Evolutionary conservation across 345 rosid genomes (phyloP).

Genomic region (Isatis tinctoria): DNA sequence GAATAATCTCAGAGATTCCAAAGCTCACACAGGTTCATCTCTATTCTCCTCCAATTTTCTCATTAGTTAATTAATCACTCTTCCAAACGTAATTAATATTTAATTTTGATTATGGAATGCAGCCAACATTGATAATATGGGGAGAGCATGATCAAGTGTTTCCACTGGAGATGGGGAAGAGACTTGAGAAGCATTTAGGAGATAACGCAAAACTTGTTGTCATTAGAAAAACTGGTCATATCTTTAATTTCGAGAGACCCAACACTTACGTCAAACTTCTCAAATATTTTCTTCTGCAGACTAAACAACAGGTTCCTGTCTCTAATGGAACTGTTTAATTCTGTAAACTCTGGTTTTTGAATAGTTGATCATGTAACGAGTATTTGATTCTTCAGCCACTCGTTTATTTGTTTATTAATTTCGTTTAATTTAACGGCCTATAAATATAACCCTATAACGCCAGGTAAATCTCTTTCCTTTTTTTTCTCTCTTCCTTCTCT

Average conservation of each 20-base stretch:
- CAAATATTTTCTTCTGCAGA: slow-evolving; percentile 48
- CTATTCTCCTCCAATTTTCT: background rate
- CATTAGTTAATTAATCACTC: background rate
- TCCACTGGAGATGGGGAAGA: slow-evolving; percentile 57
- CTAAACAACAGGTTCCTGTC: background rate
- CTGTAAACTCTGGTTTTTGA: no score
- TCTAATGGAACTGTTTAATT: background rate
- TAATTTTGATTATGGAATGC: background rate
- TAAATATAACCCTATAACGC: no score
- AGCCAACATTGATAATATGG: slow-evolving; percentile 77
- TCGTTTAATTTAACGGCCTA: no score
- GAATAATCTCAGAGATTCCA: slow-evolving; percentile 48
- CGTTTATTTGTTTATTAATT: no score
- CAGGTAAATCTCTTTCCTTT: no score
- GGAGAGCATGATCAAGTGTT: slow-evolving; percentile 75
- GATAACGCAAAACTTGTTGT: slow-evolving; percentile 51
- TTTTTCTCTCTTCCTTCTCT: no score
- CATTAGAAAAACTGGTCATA: slow-evolving; percentile 64
- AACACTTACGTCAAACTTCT: slow-evolving; percentile 43
- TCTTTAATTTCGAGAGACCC: slow-evolving; percentile 53
- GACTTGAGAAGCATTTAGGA: slow-evolving; percentile 71
- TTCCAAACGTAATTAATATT: background rate
- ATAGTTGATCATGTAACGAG: no score
- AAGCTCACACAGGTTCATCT: slow-evolving; percentile 48
- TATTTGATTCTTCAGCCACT: background rate